phyloP scores from a whole-genome alignment of 352 stramenopile genomes.

The Thalassiosira mediterranea region DNA sequence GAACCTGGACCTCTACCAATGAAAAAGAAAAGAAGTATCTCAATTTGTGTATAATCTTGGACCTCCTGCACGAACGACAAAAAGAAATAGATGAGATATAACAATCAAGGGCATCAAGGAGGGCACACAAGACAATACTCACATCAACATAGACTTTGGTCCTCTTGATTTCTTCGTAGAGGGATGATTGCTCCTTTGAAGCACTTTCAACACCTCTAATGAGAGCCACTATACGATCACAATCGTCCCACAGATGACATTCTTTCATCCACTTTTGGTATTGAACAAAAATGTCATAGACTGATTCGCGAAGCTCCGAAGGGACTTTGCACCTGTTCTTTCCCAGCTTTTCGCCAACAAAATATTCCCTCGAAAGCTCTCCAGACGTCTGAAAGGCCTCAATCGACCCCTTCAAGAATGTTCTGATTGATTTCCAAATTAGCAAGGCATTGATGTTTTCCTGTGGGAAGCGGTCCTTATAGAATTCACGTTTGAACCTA shows the following conservation, averaged over 20 bases:
- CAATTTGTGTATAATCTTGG: slow-evolving; percentile 66
- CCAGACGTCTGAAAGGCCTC: slow-evolving; percentile 54
- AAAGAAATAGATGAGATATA: neutral
- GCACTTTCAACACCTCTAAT: slow-evolving; percentile 18
- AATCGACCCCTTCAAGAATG: slow-evolving; percentile 78
- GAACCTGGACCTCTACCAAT: slow-evolving; percentile 41
- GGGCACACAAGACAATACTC: neutral
- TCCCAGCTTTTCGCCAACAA: slow-evolving; percentile 48
- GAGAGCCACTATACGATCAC: slow-evolving; percentile 48
- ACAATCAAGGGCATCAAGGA: too few relatives aligned
- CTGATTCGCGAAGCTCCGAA: slow-evolving; percentile 20
- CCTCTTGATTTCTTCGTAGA: slow-evolving; percentile 34
- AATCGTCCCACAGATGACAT: slow-evolving; percentile 64
- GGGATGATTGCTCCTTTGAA: slow-evolving; percentile 17
- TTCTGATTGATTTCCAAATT: slow-evolving; percentile 72
- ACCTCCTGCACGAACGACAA: slow-evolving; percentile 32
- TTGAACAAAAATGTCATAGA: slow-evolving; percentile 60
- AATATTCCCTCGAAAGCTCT: slow-evolving; percentile 50
- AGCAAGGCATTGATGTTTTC: slow-evolving; percentile 53
- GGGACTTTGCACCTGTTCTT: slow-evolving; percentile 62
- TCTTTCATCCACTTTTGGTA: slow-evolving; percentile 57
- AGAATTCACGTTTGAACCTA: slow-evolving; percentile 63
- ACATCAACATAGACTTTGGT: slow-evolving; percentile 61
- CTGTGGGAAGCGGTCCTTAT: slow-evolving; percentile 8
- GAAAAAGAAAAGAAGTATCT: slow-evolving; percentile 68